These are phyloP conservation scores for Adansonia gregorii DNA, from an alignment of 441 rosid species.

Conservation along the genomic window DNA sequence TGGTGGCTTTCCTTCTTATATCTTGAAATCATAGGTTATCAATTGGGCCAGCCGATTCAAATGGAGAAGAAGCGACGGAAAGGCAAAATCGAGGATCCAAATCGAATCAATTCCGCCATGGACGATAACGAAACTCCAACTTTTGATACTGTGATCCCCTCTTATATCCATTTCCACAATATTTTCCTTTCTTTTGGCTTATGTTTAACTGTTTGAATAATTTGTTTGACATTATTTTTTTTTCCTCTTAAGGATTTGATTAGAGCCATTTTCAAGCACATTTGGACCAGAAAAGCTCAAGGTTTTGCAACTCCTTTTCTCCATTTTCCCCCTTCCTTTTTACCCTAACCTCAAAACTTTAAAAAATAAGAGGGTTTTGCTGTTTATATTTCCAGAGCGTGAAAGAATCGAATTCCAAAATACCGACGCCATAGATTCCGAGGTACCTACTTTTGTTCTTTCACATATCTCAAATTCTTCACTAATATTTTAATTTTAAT, in stretches of 20 bases:
- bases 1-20: conserved; percentile 33
- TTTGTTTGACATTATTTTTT: neutral
- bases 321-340: neutral
- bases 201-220: neutral
- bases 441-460: conserved; percentile 42
- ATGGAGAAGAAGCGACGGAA: neutral
- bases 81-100: neutral
- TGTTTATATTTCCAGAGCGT: conserved; percentile 51
- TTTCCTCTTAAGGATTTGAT: conserved; percentile 58
- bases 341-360: neutral
- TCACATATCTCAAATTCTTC: neutral
- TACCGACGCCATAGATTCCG: conserved; percentile 55
- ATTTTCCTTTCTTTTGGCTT: neutral
- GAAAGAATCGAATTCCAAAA: conserved; percentile 46
- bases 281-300: conserved; percentile 66
- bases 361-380: neutral
- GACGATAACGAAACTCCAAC: conserved; percentile 36
- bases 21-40: neutral
- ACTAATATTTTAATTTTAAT: neutral
- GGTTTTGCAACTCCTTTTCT: conserved; percentile 41
- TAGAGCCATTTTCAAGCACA: conserved; percentile 77
- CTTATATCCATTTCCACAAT: neutral
- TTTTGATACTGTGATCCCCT: conserved; percentile 49
- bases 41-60: neutral
- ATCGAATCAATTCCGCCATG: conserved; percentile 30